phyloP scores from a whole-genome alignment of 805 yeast genomes.

The Suhomyces vadensis region DNA sequence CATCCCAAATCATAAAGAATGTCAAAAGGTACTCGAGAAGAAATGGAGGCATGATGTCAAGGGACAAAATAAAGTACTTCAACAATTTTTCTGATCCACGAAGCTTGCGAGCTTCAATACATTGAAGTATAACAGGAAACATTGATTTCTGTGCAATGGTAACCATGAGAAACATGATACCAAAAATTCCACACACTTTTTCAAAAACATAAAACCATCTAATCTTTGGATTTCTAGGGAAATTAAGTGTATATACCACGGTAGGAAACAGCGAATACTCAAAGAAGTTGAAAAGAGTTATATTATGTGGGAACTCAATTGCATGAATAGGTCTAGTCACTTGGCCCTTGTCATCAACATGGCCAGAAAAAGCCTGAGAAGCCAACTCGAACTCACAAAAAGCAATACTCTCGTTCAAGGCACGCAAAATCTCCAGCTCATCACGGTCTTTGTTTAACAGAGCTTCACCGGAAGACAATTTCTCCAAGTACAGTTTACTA shows the following conservation, averaged over 20 bases:
- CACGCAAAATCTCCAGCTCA: conserved; percentile 5
- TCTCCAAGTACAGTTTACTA: conserved; percentile 37
- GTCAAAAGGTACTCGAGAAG: conserved; percentile 70
- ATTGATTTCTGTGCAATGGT: conserved; percentile 71
- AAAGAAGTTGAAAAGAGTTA: conserved; percentile 65
- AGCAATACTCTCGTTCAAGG: conserved; percentile 47
- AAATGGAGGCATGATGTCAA: conserved; percentile 82
- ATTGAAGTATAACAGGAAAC: conserved; percentile 70
- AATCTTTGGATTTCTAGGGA: conserved; percentile 71
- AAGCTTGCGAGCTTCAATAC: conserved; percentile 51
- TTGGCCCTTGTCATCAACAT: conserved; percentile 12
- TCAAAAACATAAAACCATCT: conserved; percentile 68
- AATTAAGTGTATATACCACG: conserved; percentile 76
- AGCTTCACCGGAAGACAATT: conserved; percentile 38
- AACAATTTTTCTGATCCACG: conserved; percentile 47
- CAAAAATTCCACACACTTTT: conserved; percentile 80
- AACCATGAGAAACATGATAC: conserved; percentile 81
- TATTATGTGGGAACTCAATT: conserved; percentile 67
- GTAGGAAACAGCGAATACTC: conserved; percentile 88
- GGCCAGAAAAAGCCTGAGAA: conserved; percentile 47
- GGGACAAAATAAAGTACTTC: conserved; percentile 56
- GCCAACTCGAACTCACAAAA: conserved; percentile 75
- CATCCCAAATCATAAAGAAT: conserved; percentile 94
- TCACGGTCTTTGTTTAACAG: conserved; percentile 14
- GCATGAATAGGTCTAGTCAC: conserved; percentile 7